These are phyloP conservation scores for Monosporozyma servazzii DNA, from an alignment of 805 yeast genomes.

Conservation along the genomic window DNA sequence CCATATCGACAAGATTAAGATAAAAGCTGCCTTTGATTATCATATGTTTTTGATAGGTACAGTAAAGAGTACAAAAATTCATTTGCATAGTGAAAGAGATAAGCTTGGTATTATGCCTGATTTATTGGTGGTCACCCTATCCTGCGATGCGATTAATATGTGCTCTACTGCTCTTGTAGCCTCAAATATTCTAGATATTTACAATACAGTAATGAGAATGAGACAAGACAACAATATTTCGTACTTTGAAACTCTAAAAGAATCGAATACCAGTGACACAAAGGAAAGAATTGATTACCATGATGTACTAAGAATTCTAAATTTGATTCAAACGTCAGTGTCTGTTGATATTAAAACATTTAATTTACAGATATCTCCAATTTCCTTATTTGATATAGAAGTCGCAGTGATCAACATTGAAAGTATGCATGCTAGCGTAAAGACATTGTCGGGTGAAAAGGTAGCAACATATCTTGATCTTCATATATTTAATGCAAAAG, in stretches of 20 bases:
- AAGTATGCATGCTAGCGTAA: slow-evolving; percentile 42
- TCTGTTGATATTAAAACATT: slow-evolving; percentile 51
- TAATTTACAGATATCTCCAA: slow-evolving; percentile 67
- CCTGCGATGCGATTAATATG: slow-evolving; percentile 45
- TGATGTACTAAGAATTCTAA: slow-evolving; percentile 24
- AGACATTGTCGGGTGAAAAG: slow-evolving; percentile 31
- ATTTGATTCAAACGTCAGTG: slow-evolving; percentile 52
- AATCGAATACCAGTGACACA: slow-evolving; percentile 35
- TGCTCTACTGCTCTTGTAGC: slow-evolving; percentile 80
- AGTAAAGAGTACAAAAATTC: slow-evolving; percentile 39
- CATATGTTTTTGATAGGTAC: slow-evolving; percentile 70
- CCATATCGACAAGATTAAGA: slow-evolving; percentile 45
- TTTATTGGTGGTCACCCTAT: slow-evolving; percentile 43
- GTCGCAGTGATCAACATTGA: slow-evolving; percentile 58
- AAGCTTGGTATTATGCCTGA: slow-evolving; percentile 42
- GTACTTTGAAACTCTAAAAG: slow-evolving; percentile 65
- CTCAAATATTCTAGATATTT: slow-evolving; percentile 70
- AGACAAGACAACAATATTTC: slow-evolving; percentile 63
- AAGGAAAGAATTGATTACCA: slow-evolving; percentile 19
- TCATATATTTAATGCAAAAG: slow-evolving; percentile 50
- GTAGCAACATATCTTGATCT: slow-evolving; percentile 49
- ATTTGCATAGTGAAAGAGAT: slow-evolving; percentile 61
- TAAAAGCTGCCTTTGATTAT: slow-evolving; percentile 69
- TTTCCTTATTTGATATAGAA: slow-evolving; percentile 67
- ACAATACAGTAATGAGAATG: slow-evolving; percentile 60